A percentile compares a stretch with the other conserved stretches of the same genome.
Evolutionary conservation across 140 eudicot species (phyloP).

Genomic region (Ambrosia hybrid): DNA sequence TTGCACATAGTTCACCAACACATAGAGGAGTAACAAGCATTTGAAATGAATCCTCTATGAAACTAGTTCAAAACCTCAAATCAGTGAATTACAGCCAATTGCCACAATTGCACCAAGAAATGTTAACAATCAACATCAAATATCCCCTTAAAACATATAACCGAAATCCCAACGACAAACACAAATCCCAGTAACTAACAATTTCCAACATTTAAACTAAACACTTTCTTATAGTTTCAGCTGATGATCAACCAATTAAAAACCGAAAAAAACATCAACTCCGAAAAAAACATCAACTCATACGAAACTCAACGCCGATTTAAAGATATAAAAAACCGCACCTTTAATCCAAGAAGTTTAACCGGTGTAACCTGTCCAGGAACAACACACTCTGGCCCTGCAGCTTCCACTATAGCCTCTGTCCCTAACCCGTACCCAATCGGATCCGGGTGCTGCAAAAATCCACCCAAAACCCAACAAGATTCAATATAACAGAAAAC

Average conservation of each 20-base stretch:
- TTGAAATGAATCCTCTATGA: background rate
- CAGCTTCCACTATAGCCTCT: constrained; percentile 92
- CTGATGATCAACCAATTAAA: background rate
- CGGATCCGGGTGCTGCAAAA: constrained; percentile 83
- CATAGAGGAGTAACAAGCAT: constrained; percentile 1
- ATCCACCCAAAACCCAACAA: constrained; percentile 20
- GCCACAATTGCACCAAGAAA: constrained; percentile 1
- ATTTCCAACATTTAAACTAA: background rate
- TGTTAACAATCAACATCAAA: constrained; percentile 10
- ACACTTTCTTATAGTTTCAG: background rate
- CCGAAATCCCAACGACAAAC: background rate
- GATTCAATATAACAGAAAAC: background rate
- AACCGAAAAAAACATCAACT: constrained; percentile 7
- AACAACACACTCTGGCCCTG: constrained; percentile 96
- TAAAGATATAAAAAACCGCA: constrained; percentile 2
- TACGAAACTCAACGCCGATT: background rate
- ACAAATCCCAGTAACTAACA: background rate
- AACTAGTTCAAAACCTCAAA: background rate
- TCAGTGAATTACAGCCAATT: no score
- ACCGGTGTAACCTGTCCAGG: constrained; percentile 83
- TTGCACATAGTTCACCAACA: background rate
- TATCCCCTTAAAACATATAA: background rate
- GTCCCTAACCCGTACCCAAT: constrained; percentile 81
- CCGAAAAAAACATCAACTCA: background rate
- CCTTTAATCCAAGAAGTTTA: constrained; percentile 89